Percentiles rank a stretch among this genome's conserved stretches.
phyloP scores from a whole-genome alignment of 441 rosid genomes.

The Erodium chrysanthum region DNA sequence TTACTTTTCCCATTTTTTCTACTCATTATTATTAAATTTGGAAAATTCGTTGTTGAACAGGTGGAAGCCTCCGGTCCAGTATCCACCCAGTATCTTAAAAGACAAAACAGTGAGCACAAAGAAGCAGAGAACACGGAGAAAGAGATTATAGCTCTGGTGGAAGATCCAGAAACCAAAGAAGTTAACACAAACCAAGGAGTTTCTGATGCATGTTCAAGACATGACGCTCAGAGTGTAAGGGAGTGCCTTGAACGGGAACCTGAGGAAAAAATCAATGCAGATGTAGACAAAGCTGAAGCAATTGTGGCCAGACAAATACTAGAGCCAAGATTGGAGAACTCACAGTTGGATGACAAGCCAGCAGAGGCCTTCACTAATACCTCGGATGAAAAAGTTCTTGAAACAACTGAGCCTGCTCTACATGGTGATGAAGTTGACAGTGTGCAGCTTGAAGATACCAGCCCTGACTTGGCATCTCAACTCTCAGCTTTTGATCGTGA shows the following conservation, averaged over 20 bases:
- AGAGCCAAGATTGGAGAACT: not conserved
- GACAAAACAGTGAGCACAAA: constrained; percentile 20
- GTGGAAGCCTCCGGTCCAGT: constrained; percentile 17
- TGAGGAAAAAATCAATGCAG: not conserved
- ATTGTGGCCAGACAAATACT: not conserved
- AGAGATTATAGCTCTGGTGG: not conserved
- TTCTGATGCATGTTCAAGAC: not conserved
- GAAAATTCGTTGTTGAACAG: constrained; percentile 23
- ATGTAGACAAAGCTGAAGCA: not conserved
- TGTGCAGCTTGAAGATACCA: not conserved
- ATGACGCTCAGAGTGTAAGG: not conserved
- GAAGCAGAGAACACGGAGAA: constrained; percentile 16
- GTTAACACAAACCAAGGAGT: constrained; percentile 5
- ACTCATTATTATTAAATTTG: constrained; percentile 3
- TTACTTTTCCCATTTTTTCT: constrained; percentile 13
- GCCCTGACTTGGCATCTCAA: constrained; percentile 1
- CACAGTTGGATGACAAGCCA: not conserved
- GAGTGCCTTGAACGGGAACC: not conserved
- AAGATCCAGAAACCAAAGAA: constrained; percentile 4
- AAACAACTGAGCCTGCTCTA: constrained; percentile 11
- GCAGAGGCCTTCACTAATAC: not conserved
- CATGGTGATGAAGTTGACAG: not conserved
- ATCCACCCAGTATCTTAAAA: constrained; percentile 15
- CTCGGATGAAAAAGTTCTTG: not conserved
- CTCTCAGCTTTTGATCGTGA: constrained; percentile 8